Base-by-base conservation (phyloP, 345 rosid species). In the Leavenworthia alabamica region DNA sequence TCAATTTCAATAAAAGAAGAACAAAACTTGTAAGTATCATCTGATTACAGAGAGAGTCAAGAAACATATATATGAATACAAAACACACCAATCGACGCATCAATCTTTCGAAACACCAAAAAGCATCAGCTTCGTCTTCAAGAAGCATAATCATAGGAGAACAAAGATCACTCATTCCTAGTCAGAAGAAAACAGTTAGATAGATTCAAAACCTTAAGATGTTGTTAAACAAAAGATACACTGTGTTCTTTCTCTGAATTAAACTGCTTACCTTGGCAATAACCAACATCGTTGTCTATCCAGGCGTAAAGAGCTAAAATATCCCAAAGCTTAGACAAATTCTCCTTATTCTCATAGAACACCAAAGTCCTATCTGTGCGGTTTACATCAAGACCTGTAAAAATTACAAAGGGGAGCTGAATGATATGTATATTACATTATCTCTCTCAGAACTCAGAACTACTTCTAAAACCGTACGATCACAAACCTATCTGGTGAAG, bases 81-180 rank as follows among this genome's bases (percentile, higher is more conserved):
- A 40, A 49, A 11, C 62, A 62, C 7, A 90, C 99, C 99, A 89
- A 82, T 86, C 99, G 75, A 35, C 95, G 94, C 99, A 93, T 93
- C 79, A 93, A 64, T 36, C 92, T 82, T 68, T 93, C 99, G 9
- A 93, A 93, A 80, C 97, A 89, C 99, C 99, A 89, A 81, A 93
- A 93, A 13, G 97, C 85, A 79, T 89, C 97, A 54, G 96, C 96
- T 81, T 93, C 99, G 40, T 89, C 79, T 31, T 90, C 83, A 40
- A 89, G 88, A 75, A 93, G 95, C 32, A 93, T 83, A 70, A 93
- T 88, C 99, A 93, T 93, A 31, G 99, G 99, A 31, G 97, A 93
- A 72, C 99, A 93, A 66, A 93, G 96, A 75, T 93, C 99, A 51
- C 97, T 93, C 97, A 93, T 93, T 71, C 97, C 97, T 93, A 80